These are phyloP conservation scores for Abrus precatorius DNA, from an alignment of 306 rosid species.

Conservation along the genomic window DNA sequence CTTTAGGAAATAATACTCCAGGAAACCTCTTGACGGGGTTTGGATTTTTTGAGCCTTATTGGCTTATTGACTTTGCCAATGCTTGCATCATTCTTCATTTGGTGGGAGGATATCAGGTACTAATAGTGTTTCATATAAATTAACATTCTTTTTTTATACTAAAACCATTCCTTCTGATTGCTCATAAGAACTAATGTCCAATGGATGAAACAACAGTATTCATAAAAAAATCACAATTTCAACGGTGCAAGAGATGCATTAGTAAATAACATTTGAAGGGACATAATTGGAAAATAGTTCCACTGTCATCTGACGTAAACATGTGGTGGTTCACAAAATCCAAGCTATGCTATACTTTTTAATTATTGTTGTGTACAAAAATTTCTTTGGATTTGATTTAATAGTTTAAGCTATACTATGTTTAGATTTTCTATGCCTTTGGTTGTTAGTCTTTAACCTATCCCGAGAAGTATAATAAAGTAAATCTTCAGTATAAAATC, in stretches of 20 bases:
- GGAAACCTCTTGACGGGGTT: constrained; percentile 86
- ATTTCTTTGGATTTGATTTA: not conserved
- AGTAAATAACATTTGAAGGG: not conserved
- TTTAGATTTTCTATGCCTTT: not conserved
- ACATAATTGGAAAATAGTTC: constrained; percentile 3
- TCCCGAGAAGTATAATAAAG: not conserved
- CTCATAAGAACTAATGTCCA: not conserved
- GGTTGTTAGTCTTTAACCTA: not conserved
- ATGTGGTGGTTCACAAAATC: not conserved
- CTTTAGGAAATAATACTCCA: constrained; percentile 78
- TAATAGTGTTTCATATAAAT: not conserved
- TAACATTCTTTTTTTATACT: no score
- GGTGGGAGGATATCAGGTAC: constrained; percentile 94
- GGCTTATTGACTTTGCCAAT: constrained; percentile 85
- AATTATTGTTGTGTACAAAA: no score
- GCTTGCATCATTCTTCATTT: constrained; percentile 76
- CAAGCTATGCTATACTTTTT: no score
- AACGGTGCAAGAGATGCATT: not conserved
- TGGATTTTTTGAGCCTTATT: constrained; percentile 78
- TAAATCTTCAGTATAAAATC: not conserved
- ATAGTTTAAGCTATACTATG: no score
- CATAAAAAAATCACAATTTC: not conserved
- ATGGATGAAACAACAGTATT: not conserved
- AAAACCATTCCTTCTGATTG: no score
- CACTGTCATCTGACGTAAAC: not conserved